These are phyloP conservation scores for Epichloe sylvatica DNA, from an alignment of 2,329 filamentous ascomycete genomes.

Conservation along the genomic window DNA sequence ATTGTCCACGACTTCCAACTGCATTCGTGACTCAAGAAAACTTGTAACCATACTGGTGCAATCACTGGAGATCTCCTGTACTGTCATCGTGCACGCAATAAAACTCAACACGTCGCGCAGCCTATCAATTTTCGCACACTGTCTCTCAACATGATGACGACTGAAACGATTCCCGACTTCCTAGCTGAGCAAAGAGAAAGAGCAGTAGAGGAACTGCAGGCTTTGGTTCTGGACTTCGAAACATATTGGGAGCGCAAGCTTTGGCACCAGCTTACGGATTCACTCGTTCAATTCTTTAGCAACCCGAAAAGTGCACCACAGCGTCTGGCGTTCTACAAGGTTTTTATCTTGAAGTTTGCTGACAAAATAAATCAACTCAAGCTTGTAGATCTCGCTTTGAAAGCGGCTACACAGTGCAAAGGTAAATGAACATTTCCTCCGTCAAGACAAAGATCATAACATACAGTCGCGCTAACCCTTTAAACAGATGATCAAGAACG, in stretches of 20 bases:
- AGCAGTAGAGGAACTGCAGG: slow-evolving; percentile 76
- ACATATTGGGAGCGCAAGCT: slow-evolving; percentile 96
- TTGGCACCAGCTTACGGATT: slow-evolving; percentile 95
- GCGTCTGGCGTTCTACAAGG: slow-evolving; percentile 81
- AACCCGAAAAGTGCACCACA: slow-evolving; percentile 67
- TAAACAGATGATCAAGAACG: slow-evolving; percentile 68
- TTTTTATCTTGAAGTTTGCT: slow-evolving; percentile 89
- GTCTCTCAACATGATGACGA: slow-evolving; percentile 47
- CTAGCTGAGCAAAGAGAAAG: slow-evolving; percentile 79
- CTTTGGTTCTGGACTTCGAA: slow-evolving; percentile 81
- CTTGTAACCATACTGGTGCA: not conserved
- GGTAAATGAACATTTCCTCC: slow-evolving; percentile 30
- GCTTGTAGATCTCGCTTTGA: slow-evolving; percentile 79
- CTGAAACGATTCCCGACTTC: slow-evolving; percentile 82
- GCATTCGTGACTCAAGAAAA: too few relatives aligned
- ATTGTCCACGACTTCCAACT: not conserved
- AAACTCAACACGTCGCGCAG: not conserved
- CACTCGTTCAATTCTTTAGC: slow-evolving; percentile 78
- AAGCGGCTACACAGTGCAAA: slow-evolving; percentile 72
- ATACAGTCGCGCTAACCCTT: slow-evolving; percentile 1
- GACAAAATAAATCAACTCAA: slow-evolving; percentile 99
- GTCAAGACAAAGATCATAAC: not conserved
- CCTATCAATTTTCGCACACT: not conserved
- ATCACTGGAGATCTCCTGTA: not conserved
- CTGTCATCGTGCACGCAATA: not conserved